A percentile compares a stretch with the other conserved stretches of the same genome.
Evolutionary conservation across 2,329 filamentous ascomycete genomes (phyloP).

Genomic region (Ophiostoma triangulosporum): DNA sequence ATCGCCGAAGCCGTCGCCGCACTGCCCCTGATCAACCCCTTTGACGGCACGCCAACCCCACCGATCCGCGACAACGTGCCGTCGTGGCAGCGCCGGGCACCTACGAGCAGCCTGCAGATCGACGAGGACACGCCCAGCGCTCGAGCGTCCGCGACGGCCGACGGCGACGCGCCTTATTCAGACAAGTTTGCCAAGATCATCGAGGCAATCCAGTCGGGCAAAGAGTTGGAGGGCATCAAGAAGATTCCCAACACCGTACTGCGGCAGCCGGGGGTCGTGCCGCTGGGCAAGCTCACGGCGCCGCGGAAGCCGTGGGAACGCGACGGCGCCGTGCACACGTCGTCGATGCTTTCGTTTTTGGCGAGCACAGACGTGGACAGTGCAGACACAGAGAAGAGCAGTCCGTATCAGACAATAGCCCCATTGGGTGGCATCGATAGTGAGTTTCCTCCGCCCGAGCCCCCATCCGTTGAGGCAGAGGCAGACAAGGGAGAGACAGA

Average conservation of each 20-base stretch:
- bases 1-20: constrained; percentile 10
- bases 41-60: constrained; percentile 10
- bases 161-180: constrained; percentile 54
- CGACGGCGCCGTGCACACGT: neutral
- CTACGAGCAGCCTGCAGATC: constrained; percentile 12
- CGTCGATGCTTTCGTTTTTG: neutral
- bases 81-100: constrained; percentile 36
- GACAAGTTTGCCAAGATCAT: constrained; percentile 76
- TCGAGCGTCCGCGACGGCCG: neutral
- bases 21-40: constrained; percentile 8
- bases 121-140: neutral
- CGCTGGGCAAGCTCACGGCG: constrained; percentile 32
- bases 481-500: neutral
- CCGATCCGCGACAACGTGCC: constrained; percentile 9
- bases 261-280: constrained; percentile 44
- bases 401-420: constrained; percentile 7
- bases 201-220: constrained; percentile 67
- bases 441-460: constrained; percentile 21
- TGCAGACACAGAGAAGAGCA: neutral
- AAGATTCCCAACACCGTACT: constrained; percentile 74
- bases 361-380: neutral
- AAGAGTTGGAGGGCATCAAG: constrained; percentile 74
- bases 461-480: neutral
- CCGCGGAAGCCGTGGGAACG: constrained; percentile 64
- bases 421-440: constrained; percentile 15